These are phyloP conservation scores for Xanthoceras sorbifolium DNA, from an alignment of 345 rosid genomes.

Conservation along the genomic window DNA sequence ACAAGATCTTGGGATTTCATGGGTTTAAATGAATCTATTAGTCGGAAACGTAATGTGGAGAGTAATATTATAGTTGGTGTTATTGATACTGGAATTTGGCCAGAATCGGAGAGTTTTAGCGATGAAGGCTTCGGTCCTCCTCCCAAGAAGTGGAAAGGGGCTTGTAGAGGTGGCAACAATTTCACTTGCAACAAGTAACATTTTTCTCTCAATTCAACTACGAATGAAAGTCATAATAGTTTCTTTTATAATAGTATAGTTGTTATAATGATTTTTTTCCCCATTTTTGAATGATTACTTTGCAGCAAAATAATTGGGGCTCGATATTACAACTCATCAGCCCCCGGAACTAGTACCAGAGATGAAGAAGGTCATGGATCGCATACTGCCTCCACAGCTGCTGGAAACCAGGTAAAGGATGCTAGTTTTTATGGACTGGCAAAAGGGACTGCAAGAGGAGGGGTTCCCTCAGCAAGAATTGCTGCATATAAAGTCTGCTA, in stretches of 20 bases:
- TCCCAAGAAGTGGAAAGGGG: slow-evolving; percentile 54
- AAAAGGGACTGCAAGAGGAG: slow-evolving; percentile 57
- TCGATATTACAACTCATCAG: slow-evolving; percentile 22
- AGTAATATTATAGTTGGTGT: slow-evolving; percentile 45
- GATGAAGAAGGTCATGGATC: slow-evolving; percentile 49
- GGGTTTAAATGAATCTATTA: slow-evolving; percentile 30
- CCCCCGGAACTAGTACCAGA: not conserved
- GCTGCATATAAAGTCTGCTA: slow-evolving; percentile 49
- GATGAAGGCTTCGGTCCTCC: slow-evolving; percentile 53
- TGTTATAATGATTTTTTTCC: not conserved
- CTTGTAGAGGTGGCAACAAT: slow-evolving; percentile 36
- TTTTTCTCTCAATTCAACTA: not conserved
- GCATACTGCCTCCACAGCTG: slow-evolving; percentile 71
- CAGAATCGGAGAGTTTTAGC: slow-evolving; percentile 47
- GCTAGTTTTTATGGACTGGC: slow-evolving; percentile 51
- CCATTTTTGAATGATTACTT: not conserved
- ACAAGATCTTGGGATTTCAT: slow-evolving; percentile 57
- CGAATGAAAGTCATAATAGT: not conserved
- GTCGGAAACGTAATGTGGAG: not conserved
- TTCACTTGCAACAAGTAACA: slow-evolving; percentile 61
- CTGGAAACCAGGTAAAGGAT: slow-evolving; percentile 46
- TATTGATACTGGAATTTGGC: slow-evolving; percentile 46
- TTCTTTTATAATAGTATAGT: not conserved
- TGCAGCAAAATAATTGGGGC: slow-evolving; percentile 52
- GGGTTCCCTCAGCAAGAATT: slow-evolving; percentile 58